Evolutionary conservation across 2,329 filamentous ascomycete species (phyloP).

Genomic region (Hypoxylon sp.): DNA sequence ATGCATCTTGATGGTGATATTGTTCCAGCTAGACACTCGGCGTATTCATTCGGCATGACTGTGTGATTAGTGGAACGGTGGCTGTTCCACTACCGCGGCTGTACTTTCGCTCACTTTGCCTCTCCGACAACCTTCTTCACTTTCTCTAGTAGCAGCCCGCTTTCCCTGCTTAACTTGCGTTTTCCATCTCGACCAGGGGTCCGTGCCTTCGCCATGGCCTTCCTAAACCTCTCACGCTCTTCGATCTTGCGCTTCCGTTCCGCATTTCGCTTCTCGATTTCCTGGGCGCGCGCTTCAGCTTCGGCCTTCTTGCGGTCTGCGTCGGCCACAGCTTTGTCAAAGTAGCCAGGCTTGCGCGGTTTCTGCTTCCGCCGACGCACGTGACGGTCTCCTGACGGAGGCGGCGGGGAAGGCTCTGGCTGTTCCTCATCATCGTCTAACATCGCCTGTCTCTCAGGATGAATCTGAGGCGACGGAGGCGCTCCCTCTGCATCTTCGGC

Average conservation of each 20-base stretch:
- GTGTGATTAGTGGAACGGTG: background rate
- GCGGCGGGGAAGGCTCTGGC: constrained; percentile 26
- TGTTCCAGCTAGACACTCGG: background rate
- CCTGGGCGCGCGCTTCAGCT: constrained; percentile 59
- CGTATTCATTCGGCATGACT: too few species aligned
- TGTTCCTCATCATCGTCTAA: constrained; percentile 52
- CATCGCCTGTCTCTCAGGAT: constrained; percentile 59
- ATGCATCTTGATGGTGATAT: background rate
- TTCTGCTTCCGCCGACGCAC: constrained; percentile 51
- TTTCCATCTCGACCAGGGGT: constrained; percentile 78
- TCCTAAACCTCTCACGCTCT: constrained; percentile 73
- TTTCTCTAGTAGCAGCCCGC: constrained; percentile 80
- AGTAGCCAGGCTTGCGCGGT: constrained; percentile 69
- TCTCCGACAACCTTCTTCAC: constrained; percentile 77
- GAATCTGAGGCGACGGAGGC: constrained; percentile 50
- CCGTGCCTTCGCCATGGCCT: constrained; percentile 79
- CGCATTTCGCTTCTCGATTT: constrained; percentile 64
- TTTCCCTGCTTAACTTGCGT: constrained; percentile 85
- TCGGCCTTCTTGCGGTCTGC: constrained; percentile 61
- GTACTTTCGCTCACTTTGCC: constrained; percentile 29
- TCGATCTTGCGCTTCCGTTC: constrained; percentile 76
- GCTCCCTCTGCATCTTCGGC: constrained; percentile 41
- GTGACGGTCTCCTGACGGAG: constrained; percentile 32
- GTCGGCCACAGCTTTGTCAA: constrained; percentile 71
- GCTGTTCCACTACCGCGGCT: background rate